Base-by-base conservation (phyloP, 768 basidiomycete genomes). In the Krasilnikovozyma curviuscula region DNA sequence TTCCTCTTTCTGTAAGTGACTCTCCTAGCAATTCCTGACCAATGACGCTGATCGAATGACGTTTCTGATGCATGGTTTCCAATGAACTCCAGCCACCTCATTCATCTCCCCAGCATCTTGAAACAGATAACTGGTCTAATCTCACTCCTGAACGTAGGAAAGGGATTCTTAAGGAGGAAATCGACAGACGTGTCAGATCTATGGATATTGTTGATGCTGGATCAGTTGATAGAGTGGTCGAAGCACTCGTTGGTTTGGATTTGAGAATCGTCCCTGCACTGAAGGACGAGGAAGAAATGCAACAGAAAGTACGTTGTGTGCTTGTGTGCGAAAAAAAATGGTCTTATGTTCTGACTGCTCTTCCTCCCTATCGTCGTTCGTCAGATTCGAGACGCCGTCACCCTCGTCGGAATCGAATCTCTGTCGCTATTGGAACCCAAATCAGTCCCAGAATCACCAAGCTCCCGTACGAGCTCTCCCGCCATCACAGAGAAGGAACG, bases 121-220 rank as follows among this genome's bases (percentile, higher is more conserved):
- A 79, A 59, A 61, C 85, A 16, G 84, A 86, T 54, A 82, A 85
- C 48, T 72, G 86, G 6, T 71, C 82, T 0, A 72, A 76, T 0
- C 67, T 88, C 34, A 84, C 84, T 10, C 83, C 84, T 16, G 84
- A 86, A 18, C 83, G 86, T 12, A 76, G 84, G 55, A 81, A 79
- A 60, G 82, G 84, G 57, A 79, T 86, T 5, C 70, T 88, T 24
- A 77, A 80, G 0, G 84, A 83, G 28, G 84, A 86, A 62, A 68
- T 86, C 24, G 78, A 73, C 57, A 73, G 83, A 49, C 76, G 81
- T 5, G 69, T 86, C 56, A 80, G 75, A 58, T 59, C 67, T 3
- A 66, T 74, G 58, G 73, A 71, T 44, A 57, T 66, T 9, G 72
- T 83, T 7, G 66, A 74, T 16, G 56, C 68, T 3, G 60, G 67